Percentiles rank a stretch among this genome's conserved stretches.
Evolutionary conservation across 2,329 filamentous ascomycete genomes (phyloP).

Genomic region (Fusarium falciforme): DNA sequence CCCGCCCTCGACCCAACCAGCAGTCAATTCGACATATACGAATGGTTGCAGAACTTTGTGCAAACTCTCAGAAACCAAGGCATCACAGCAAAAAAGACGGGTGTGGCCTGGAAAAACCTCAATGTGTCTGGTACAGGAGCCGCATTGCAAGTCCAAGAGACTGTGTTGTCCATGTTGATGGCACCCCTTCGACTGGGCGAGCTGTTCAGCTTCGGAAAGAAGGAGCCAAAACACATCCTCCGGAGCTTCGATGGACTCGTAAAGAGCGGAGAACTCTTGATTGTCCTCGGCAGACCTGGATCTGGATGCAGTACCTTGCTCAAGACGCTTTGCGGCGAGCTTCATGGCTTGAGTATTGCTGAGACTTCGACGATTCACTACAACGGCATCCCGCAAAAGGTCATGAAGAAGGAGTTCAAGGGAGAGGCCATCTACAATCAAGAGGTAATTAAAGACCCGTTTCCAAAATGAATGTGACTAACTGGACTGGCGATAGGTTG

Average conservation of each 20-base stretch:
- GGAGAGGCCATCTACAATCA: constrained; percentile 80
- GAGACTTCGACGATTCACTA: constrained; percentile 67
- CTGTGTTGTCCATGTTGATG: constrained; percentile 68
- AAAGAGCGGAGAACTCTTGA: constrained; percentile 72
- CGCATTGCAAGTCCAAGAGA: constrained; percentile 76
- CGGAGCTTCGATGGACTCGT: constrained; percentile 73
- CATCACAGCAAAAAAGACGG: constrained; percentile 64
- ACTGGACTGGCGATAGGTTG: constrained; percentile 55
- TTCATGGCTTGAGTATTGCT: constrained; percentile 67
- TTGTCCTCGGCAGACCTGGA: constrained; percentile 75
- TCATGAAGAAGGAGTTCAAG: constrained; percentile 70
- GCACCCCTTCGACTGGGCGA: constrained; percentile 69
- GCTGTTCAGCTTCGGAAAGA: constrained; percentile 59
- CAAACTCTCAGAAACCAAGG: constrained; percentile 64
- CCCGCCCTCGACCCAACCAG: constrained; percentile 52
- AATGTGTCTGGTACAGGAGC: constrained; percentile 75
- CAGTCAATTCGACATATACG: constrained; percentile 54
- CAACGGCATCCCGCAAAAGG: constrained; percentile 66
- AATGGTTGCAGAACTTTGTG: constrained; percentile 56
- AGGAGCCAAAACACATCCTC: constrained; percentile 69
- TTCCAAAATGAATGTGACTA: background rate
- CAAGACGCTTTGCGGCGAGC: constrained; percentile 70
- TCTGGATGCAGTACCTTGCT: constrained; percentile 74
- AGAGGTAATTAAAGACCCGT: constrained; percentile 58
- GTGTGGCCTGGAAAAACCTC: constrained; percentile 73